Evolutionary conservation across 208 protist species (phyloP).

Genomic region (Trypanosoma vivax): DNA sequence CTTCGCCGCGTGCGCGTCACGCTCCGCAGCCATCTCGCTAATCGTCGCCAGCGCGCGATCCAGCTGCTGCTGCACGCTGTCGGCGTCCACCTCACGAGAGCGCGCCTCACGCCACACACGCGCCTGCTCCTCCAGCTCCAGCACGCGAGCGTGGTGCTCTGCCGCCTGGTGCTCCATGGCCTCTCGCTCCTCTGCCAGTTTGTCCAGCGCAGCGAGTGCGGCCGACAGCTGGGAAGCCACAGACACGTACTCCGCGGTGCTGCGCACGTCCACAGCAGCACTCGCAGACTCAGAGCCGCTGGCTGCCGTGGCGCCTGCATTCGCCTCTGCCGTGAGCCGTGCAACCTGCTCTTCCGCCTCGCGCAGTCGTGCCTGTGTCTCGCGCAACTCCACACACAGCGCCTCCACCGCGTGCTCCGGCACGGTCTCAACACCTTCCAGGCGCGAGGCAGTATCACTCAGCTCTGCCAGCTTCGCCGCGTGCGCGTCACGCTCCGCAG

Average conservation of each 20-base stretch:
- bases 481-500: constrained; percentile 8
- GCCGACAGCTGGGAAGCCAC: neutral
- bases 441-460: neutral
- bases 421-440: neutral
- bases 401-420: constrained; percentile 3
- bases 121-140: neutral
- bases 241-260: too few species aligned
- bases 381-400: constrained; percentile 3
- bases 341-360: constrained; percentile 10
- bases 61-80: constrained; percentile 1
- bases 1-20: too few species aligned
- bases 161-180: neutral
- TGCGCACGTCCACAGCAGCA: neutral
- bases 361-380: constrained; percentile 15
- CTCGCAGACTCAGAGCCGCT: neutral
- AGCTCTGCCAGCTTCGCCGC: constrained; percentile 9
- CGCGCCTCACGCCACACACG: constrained; percentile 5
- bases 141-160: neutral
- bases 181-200: neutral
- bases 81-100: neutral
- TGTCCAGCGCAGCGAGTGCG: neutral
- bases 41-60: neutral
- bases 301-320: neutral
- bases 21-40: neutral
- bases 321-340: constrained; percentile 18